phyloP scores from a whole-genome alignment of 2,329 filamentous ascomycete species.

The Canariomyces notabilis region DNA sequence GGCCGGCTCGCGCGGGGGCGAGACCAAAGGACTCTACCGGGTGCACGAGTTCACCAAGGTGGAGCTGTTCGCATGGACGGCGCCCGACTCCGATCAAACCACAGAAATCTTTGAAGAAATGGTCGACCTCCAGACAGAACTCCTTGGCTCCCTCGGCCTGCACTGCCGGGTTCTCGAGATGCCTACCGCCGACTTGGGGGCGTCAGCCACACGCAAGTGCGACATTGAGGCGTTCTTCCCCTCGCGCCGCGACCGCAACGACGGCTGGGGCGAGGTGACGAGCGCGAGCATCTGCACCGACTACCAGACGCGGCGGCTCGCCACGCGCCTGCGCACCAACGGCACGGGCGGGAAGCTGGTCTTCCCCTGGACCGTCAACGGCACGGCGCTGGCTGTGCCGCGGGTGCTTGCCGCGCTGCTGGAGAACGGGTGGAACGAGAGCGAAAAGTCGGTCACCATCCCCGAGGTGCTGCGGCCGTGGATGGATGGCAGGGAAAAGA shows the following conservation, averaged over 20 bases:
- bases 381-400: slow-evolving; percentile 87
- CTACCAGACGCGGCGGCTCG: slow-evolving; percentile 81
- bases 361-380: slow-evolving; percentile 89
- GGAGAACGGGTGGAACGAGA: slow-evolving; percentile 84
- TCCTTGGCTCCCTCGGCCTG: slow-evolving; percentile 70
- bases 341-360: slow-evolving; percentile 49
- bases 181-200: slow-evolving; percentile 83
- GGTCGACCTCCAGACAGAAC: slow-evolving; percentile 78
- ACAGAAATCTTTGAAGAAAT: slow-evolving; percentile 74
- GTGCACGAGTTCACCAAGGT: slow-evolving; percentile 99
- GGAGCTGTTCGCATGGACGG: slow-evolving; percentile 91
- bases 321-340: slow-evolving; percentile 60
- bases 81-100: slow-evolving; percentile 47
- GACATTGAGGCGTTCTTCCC: slow-evolving; percentile 97
- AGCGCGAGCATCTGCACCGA: slow-evolving; percentile 89
- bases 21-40: slow-evolving; percentile 91
- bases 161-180: slow-evolving; percentile 89
- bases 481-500: slow-evolving; percentile 72
- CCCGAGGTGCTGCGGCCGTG: slow-evolving; percentile 75
- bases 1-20: slow-evolving; percentile 80
- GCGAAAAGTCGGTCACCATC: slow-evolving; percentile 60
- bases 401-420: slow-evolving; percentile 82
- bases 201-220: slow-evolving; percentile 77
- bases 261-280: slow-evolving; percentile 90
- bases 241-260: slow-evolving; percentile 59